phyloP scores from a whole-genome alignment of 306 rosid genomes.

The Prunus mongolica region DNA sequence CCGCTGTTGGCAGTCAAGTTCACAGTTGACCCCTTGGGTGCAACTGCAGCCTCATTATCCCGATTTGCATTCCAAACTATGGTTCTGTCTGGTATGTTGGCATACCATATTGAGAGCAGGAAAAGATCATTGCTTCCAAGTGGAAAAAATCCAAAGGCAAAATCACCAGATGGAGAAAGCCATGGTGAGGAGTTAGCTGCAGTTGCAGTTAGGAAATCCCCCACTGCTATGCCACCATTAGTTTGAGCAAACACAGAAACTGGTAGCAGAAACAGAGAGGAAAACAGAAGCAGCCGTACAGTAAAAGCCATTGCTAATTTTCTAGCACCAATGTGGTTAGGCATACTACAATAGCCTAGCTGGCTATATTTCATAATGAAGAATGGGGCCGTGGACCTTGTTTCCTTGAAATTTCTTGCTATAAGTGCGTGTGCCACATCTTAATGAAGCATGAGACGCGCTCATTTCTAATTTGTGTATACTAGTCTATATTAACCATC shows the following conservation, averaged over 20 bases:
- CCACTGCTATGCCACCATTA: constrained; percentile 17
- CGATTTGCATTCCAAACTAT: constrained; percentile 40
- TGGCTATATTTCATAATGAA: not conserved
- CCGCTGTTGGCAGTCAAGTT: not conserved
- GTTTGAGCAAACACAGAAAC: constrained; percentile 29
- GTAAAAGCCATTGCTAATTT: not conserved
- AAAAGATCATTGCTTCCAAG: constrained; percentile 12
- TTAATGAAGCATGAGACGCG: too few species aligned
- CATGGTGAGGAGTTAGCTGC: constrained; percentile 25
- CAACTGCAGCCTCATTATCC: not conserved
- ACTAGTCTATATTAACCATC: too few species aligned
- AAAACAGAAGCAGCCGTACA: not conserved
- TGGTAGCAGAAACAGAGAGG: constrained; percentile 15
- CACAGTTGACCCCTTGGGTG: constrained; percentile 33
- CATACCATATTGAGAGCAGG: constrained; percentile 51
- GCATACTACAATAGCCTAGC: too few species aligned
- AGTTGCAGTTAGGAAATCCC: constrained; percentile 28
- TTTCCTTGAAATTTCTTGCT: not conserved
- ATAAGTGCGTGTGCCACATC: too few species aligned
- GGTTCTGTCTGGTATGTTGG: constrained; percentile 35
- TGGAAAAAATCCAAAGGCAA: constrained; percentile 49
- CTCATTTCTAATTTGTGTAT: too few species aligned
- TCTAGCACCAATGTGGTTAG: not conserved
- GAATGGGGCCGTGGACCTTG: not conserved
- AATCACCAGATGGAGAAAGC: constrained; percentile 21